phyloP scores from a whole-genome alignment of 345 rosid genomes.

The Linum tenue region DNA sequence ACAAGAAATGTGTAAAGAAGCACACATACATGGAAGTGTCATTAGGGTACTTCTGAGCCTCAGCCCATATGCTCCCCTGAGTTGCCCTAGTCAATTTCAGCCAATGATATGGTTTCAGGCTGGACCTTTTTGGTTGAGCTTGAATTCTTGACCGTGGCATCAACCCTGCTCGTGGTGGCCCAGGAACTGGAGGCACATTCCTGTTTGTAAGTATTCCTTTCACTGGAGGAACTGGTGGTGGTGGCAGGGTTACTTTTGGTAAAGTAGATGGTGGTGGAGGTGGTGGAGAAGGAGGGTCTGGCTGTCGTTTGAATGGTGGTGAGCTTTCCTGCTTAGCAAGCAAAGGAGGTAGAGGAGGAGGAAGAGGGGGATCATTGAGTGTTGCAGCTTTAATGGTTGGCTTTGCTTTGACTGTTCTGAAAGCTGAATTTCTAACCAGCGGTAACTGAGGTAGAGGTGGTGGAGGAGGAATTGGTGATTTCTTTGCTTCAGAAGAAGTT shows the following conservation, averaged over 20 bases:
- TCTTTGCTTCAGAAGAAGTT: conserved; percentile 4
- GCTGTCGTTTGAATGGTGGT: conserved; percentile 28
- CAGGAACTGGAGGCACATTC: conserved; percentile 57
- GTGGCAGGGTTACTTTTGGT: conserved; percentile 28
- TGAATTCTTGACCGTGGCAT: conserved; percentile 33
- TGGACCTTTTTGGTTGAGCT: conserved; percentile 48
- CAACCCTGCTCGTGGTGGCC: conserved; percentile 56
- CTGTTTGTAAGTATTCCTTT: conserved; percentile 30
- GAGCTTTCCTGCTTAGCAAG: background rate
- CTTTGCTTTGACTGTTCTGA: conserved; percentile 4
- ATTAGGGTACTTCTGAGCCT: conserved; percentile 52
- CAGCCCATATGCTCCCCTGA: conserved; percentile 89
- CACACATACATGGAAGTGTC: conserved; percentile 51
- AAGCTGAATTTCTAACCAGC: conserved; percentile 5
- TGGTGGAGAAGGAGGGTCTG: conserved; percentile 37
- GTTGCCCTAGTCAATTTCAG: conserved; percentile 77
- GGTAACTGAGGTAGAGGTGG: conserved; percentile 14
- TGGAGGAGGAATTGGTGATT: conserved; percentile 13
- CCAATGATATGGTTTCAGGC: conserved; percentile 85
- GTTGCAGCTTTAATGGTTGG: conserved; percentile 3
- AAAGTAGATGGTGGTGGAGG: conserved; percentile 25
- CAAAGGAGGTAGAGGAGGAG: conserved; percentile 15
- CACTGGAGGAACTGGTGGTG: conserved; percentile 47
- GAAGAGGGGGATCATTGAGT: conserved; percentile 7
- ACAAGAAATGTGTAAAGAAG: conserved; percentile 9